phyloP scores from a whole-genome alignment of 345 rosid species.

The Dipteronia sinensis region DNA sequence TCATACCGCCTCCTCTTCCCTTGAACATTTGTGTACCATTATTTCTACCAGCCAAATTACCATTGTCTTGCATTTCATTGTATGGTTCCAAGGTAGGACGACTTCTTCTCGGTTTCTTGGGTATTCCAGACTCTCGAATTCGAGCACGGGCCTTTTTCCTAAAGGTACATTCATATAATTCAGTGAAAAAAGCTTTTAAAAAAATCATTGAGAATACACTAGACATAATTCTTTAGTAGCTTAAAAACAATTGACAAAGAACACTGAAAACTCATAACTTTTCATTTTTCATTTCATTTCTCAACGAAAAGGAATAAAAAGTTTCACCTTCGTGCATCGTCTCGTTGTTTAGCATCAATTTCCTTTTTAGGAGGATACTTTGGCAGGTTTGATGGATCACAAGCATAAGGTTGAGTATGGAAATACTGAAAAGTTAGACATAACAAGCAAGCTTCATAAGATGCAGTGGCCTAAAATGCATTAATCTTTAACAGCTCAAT shows the following conservation, averaged over 20 bases:
- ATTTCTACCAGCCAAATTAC: constrained; percentile 19
- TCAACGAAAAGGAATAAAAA: neutral
- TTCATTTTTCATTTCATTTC: neutral
- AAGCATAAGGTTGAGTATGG: constrained; percentile 58
- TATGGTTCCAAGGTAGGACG: constrained; percentile 38
- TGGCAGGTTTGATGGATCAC: constrained; percentile 73
- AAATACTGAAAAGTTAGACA: constrained; percentile 48
- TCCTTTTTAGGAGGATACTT: constrained; percentile 79
- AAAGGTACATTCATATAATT: constrained; percentile 21
- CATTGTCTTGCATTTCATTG: constrained; percentile 37
- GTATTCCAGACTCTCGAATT: constrained; percentile 43
- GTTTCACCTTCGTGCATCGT: constrained; percentile 57
- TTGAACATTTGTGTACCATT: constrained; percentile 12
- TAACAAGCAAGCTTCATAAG: neutral
- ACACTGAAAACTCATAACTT: neutral
- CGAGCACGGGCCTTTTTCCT: constrained; percentile 56
- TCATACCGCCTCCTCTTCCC: constrained; percentile 18
- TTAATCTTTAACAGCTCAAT: neutral
- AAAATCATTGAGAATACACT: neutral
- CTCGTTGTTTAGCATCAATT: constrained; percentile 71
- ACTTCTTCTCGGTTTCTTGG: constrained; percentile 47
- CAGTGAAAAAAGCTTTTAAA: neutral
- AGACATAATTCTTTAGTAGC: neutral
- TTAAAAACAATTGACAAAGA: neutral
- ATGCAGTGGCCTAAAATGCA: neutral